Conservation (phyloP, 495 filamentous ascomycete genomes). For the Aspergillus mulundensis region DNA sequence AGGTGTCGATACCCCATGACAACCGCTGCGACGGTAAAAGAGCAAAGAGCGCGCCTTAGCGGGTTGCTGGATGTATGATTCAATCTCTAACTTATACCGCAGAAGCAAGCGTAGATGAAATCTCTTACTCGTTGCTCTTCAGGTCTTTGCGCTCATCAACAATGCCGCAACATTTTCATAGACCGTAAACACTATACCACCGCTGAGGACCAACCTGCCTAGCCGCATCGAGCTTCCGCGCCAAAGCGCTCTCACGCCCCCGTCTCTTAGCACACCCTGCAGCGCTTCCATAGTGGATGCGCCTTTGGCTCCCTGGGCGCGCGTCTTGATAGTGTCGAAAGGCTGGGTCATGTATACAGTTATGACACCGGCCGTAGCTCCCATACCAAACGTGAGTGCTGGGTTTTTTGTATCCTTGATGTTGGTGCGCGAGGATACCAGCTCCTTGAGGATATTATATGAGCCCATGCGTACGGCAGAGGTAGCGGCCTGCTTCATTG, state of each 20-base stretch:
- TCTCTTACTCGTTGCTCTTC: neutral
- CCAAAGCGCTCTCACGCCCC: constrained; percentile 60
- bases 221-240: constrained; percentile 64
- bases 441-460: constrained; percentile 66
- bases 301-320: constrained; percentile 51
- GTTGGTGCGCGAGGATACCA: constrained; percentile 33
- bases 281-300: constrained; percentile 52
- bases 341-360: constrained; percentile 63
- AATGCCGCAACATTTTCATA: constrained; percentile 42
- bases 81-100: no score
- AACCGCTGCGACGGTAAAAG: no score
- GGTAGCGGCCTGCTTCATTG: constrained; percentile 62
- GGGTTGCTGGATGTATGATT: no score
- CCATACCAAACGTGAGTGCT: constrained; percentile 56
- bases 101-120: no score
- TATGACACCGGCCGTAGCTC: constrained; percentile 54
- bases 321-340: constrained; percentile 65
- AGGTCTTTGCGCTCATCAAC: neutral
- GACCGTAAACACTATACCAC: constrained; percentile 62
- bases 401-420: constrained; percentile 34
- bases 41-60: no score
- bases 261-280: constrained; percentile 46
- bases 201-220: constrained; percentile 57
- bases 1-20: no score
- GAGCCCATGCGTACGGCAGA: constrained; percentile 62